Evolutionary conservation across 306 rosid species (phyloP).

Genomic region (Acmispon strigosus): DNA sequence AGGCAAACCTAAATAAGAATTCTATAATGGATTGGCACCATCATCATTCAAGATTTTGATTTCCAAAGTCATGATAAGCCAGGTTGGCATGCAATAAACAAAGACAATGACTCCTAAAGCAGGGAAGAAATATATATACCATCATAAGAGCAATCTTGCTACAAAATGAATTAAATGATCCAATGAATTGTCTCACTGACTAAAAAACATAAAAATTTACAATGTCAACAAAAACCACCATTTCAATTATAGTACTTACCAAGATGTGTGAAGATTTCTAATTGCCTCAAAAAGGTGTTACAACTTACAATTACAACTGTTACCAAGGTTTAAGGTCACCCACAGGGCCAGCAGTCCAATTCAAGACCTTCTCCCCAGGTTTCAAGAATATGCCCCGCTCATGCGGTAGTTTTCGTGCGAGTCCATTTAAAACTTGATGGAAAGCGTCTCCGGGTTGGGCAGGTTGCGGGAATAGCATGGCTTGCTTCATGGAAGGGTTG

Average conservation of each 20-base stretch:
- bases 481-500: conserved; percentile 97
- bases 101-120: neutral
- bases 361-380: conserved; percentile 58
- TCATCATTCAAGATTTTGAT: conserved; percentile 6
- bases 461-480: conserved; percentile 95
- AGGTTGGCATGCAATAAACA: neutral
- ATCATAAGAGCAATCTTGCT: neutral
- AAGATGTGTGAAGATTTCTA: conserved; percentile 20
- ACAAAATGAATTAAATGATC: conserved; percentile 14
- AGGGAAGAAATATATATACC: neutral
- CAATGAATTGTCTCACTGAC: neutral
- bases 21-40: neutral
- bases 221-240: conserved; percentile 6
- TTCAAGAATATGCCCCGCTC: conserved; percentile 52
- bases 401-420: conserved; percentile 90
- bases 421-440: conserved; percentile 91
- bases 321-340: conserved; percentile 90
- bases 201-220: conserved; percentile 28
- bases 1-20: neutral
- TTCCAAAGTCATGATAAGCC: neutral
- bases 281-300: neutral
- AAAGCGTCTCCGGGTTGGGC: conserved; percentile 89
- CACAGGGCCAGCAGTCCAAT: conserved; percentile 95
- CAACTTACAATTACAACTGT: neutral
- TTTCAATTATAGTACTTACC: conserved; percentile 21